A percentile compares a stretch with the other conserved stretches of the same genome.
Conservation (phyloP, 768 basidiomycete species). For the Holtermanniella nyarrowii region DNA sequence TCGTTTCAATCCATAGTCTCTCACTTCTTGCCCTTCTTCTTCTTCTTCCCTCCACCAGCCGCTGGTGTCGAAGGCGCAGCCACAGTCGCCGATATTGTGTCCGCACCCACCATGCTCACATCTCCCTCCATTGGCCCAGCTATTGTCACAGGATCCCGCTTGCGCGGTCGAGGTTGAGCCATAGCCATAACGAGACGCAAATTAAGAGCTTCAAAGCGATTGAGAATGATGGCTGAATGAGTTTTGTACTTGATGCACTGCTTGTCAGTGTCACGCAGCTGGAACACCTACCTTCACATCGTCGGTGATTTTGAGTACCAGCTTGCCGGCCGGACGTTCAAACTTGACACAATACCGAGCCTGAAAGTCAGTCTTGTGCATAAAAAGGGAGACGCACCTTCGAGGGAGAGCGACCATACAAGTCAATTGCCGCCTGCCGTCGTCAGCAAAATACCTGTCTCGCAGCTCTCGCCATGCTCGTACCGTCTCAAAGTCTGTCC, state of each 20-base stretch:
- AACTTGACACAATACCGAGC: conserved; percentile 88
- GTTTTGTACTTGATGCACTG: conserved; percentile 97
- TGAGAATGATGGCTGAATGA: conserved; percentile 83
- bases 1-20: too few relatives aligned
- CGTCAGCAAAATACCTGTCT: conserved; percentile 1
- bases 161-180: conserved; percentile 6
- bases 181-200: conserved; percentile 50
- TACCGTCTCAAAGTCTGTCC: conserved; percentile 41
- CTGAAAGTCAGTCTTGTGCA: conserved; percentile 43
- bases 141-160: conserved; percentile 1
- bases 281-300: conserved; percentile 60
- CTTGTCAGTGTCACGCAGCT: neutral
- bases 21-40: conserved; percentile 41
- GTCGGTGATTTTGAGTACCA: conserved; percentile 90
- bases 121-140: neutral
- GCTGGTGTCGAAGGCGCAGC: conserved; percentile 2
- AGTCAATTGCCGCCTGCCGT: conserved; percentile 68
- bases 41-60: conserved; percentile 37
- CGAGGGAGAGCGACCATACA: conserved; percentile 70
- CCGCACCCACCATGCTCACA: conserved; percentile 4
- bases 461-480: neutral
- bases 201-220: conserved; percentile 90
- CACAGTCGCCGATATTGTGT: conserved; percentile 1
- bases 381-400: conserved; percentile 47
- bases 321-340: conserved; percentile 69